Percentiles rank a stretch among this genome's conserved stretches.
Conservation (phyloP, 768 basidiomycete species). For the Multifurca ochricompacta region DNA sequence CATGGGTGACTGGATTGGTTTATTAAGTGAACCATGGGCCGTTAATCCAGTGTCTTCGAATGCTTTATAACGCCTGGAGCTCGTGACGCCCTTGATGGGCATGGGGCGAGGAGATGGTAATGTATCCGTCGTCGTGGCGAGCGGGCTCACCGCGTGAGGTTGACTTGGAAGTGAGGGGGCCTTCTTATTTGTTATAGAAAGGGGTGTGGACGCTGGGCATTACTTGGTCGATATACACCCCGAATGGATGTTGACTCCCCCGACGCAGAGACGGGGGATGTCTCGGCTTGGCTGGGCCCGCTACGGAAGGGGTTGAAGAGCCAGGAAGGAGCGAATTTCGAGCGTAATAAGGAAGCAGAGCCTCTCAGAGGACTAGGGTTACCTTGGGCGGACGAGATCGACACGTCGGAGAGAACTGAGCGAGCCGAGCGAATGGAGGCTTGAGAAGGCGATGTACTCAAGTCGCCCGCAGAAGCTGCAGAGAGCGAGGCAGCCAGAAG, state of each 20-base stretch:
- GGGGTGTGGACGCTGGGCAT: background rate
- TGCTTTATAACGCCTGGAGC: constrained; percentile 35
- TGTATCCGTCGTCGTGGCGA: background rate
- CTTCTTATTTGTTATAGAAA: background rate
- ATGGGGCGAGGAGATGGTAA: constrained; percentile 37
- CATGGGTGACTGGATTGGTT: constrained; percentile 49
- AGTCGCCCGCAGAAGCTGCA: constrained; percentile 15
- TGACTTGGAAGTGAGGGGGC: background rate
- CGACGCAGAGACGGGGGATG: constrained; percentile 45
- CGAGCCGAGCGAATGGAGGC: constrained; percentile 53
- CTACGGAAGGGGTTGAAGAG: constrained; percentile 69
- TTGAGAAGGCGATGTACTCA: constrained; percentile 60
- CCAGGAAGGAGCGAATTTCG: constrained; percentile 71
- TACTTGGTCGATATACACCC: constrained; percentile 25
- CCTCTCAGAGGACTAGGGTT: constrained; percentile 8
- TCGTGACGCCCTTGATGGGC: constrained; percentile 28
- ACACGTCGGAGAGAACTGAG: constrained; percentile 43
- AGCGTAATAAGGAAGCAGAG: constrained; percentile 32
- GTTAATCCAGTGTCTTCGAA: constrained; percentile 50
- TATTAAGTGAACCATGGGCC: constrained; percentile 38
- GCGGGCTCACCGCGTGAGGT: background rate
- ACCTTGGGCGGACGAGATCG: constrained; percentile 27
- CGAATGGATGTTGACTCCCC: constrained; percentile 30
- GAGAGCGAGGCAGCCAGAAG: constrained; percentile 19
- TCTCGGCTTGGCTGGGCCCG: constrained; percentile 55